Base-by-base conservation (phyloP, 148 eudicot species). In the Cornus kousa region DNA sequence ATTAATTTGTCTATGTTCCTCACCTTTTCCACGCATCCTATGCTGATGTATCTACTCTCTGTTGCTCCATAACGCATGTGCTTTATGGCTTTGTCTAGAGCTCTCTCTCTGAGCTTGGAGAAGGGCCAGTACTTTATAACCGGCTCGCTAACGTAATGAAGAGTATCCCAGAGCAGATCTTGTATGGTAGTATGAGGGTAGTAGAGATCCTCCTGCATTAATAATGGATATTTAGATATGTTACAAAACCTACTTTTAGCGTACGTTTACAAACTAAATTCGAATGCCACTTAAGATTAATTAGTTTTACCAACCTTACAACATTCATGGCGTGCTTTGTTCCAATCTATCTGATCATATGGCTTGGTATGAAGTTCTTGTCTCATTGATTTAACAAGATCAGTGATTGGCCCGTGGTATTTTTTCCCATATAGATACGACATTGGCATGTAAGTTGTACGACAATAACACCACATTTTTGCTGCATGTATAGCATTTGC, bases 401-500 rank as follows among this genome's bases (percentile, higher is more conserved):
- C 28, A 0, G 77, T 79, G 35, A 67, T 79, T 0, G 76, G 71
- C 13, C 77, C 81, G 0, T 24, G 48, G 3, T 10, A 79, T 39
- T 67, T 79, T 7, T n/a, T 79, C 20, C 71, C 81, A 13, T 79
- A 79, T 11, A 79, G 33, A 16, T 79, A 79, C 2, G 81, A 79
- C 77, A 79, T 72, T 2, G 81, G 72, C 77, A 73, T 64, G 66
- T 72, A 79, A 20, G 64, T 33, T 4, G 33, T 22, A n/a, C 81
- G 77, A 73, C 37, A 50, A 35, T 73, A 67, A 13, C 81, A 73
- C 81, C 71, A 72, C 81, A 79, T 79, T 65, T 79, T 79, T 32
- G 72, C 81, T 79, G 77, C 46, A 73, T 28, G 1, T 28, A 28
- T 79, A 23, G 31, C 28, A 46, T 12, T 11, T 4, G 59, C 14